Base-by-base conservation (phyloP, 108 stramenopile species). In the Epithemia pelagica region DNA sequence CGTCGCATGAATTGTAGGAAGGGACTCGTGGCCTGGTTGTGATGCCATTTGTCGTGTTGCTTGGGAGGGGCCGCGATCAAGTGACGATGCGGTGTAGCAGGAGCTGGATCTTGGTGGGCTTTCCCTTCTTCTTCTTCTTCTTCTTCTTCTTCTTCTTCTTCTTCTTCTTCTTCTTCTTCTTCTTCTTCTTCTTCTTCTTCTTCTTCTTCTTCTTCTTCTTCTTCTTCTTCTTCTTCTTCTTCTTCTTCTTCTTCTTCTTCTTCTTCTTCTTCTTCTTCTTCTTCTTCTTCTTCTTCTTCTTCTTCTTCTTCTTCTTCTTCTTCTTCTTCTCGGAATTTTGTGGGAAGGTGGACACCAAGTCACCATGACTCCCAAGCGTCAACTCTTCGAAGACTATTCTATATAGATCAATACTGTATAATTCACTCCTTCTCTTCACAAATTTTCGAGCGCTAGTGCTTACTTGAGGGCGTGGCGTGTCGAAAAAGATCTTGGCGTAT, bases 251-350 rank as follows among this genome's bases (percentile, higher is more conserved):
- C 69, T 54, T 73, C 52, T 22, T 59, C n/a, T 72, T 76, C 62
- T 28, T 70, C 46, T 57, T 65, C n/a, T 58, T 59, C 52, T 72
- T 77, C 76, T 63, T 68, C 69, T 33, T 26, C 28, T 54, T 74
- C 10, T 22, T 74, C 61, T 30, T 62, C 61, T 64, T 70, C 70
- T 85, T 90, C 71, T 73, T 88, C 58, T 60, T 90, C 29, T 51
- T 65, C n/a, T 59, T 66, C 52, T 76, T 73, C 61, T 69, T 77
- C 22, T 66, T 69, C 62, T 32, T 30, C 54, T 27, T 19, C 22
- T 29, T 30, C 61, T 18, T n/a, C 26, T 10, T 62, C 32, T 30
- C 25, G 26, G 29, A 31, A 15, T 2, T 7, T 21, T n/a, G 30
- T 30, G 54, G 2, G 2, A 7, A 55, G 28, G 30, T 15, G 5